Conservation (phyloP, 306 rosid species). For the Pterocarpus macrocarpus region DNA sequence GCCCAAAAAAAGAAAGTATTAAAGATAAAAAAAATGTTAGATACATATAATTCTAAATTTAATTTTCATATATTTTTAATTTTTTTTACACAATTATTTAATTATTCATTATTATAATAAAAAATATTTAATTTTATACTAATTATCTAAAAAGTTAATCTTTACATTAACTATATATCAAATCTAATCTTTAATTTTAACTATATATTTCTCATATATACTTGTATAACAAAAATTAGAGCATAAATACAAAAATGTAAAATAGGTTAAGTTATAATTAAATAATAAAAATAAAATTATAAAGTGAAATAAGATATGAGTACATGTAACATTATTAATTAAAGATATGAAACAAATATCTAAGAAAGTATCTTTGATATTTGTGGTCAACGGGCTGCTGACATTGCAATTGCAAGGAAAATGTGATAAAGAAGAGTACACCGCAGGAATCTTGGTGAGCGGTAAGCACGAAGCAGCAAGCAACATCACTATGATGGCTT, state of each 20-base stretch:
- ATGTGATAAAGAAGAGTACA: constrained; percentile 30
- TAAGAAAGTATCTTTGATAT: constrained; percentile 18
- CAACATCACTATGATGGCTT: constrained; percentile 47
- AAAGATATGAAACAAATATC: constrained; percentile 20
- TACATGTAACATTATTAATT: neutral
- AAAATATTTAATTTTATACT: no score
- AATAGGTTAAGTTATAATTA: no score
- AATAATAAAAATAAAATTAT: no score
- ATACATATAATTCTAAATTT: no score
- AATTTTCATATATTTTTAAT: no score
- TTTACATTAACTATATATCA: no score
- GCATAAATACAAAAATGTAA: no score
- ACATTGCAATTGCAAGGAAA: neutral
- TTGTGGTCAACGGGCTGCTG: constrained; percentile 50
- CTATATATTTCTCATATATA: neutral
- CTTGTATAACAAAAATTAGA: neutral
- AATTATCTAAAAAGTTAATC: neutral
- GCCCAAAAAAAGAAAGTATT: neutral
- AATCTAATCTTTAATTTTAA: no score
- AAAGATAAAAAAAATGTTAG: no score
- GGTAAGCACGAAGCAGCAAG: neutral
- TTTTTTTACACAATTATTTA: no score
- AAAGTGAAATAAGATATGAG: neutral
- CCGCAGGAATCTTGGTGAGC: constrained; percentile 40
- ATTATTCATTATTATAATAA: no score